These are phyloP conservation scores for Gamarada debralockiae DNA, from an alignment of 495 filamentous ascomycete genomes.

Conservation along the genomic window DNA sequence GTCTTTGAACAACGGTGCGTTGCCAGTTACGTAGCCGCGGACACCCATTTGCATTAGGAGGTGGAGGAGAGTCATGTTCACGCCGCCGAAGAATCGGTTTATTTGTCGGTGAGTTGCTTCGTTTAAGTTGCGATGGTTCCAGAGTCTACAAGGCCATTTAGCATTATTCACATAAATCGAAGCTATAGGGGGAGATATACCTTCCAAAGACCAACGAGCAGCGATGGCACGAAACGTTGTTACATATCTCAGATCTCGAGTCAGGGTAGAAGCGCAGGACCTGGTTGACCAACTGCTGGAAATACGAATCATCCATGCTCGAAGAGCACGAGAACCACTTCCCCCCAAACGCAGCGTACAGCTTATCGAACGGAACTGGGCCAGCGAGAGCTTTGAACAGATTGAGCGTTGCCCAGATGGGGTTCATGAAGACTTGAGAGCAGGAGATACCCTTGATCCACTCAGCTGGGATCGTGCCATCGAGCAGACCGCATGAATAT, in stretches of 20 bases:
- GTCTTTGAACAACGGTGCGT: conserved; percentile 37
- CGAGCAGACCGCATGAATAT: conserved; percentile 54
- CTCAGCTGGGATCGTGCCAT: conserved; percentile 53
- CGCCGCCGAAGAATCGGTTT: conserved; percentile 56
- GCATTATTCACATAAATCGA: neutral
- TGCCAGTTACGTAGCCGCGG: conserved; percentile 47
- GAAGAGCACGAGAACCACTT: conserved; percentile 52
- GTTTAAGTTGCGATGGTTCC: conserved; percentile 62
- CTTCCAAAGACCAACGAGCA: conserved; percentile 57
- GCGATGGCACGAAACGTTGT: conserved; percentile 58
- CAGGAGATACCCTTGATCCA: conserved; percentile 61
- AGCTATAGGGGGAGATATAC: conserved; percentile 21
- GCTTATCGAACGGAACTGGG: conserved; percentile 41
- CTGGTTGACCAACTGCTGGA: conserved; percentile 54
- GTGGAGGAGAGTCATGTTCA: conserved; percentile 55
- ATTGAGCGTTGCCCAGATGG: conserved; percentile 54
- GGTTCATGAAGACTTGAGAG: conserved; percentile 64
- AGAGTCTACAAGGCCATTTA: conserved; percentile 29
- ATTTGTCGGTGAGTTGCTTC: conserved; percentile 59
- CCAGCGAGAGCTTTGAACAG: conserved; percentile 48
- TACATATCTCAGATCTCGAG: conserved; percentile 53
- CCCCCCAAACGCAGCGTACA: conserved; percentile 43
- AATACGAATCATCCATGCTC: conserved; percentile 37
- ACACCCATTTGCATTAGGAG: conserved; percentile 55
- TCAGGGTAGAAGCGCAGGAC: conserved; percentile 58